Conservation (phyloP, 2,329 filamentous ascomycete genomes). For the Claviceps cyperi region DNA sequence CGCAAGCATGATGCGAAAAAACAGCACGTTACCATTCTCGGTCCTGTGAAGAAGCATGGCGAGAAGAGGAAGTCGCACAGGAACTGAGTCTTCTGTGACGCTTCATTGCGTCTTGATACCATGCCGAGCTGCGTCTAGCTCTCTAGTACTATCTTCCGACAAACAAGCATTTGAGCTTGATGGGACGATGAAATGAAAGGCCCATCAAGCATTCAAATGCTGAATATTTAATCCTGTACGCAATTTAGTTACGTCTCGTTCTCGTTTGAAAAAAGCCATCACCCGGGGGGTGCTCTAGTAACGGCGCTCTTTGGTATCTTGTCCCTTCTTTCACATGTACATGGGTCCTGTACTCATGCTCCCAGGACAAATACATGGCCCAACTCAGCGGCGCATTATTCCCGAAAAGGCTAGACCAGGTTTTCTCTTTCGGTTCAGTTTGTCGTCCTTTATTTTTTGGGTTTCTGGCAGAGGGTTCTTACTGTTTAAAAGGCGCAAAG, state of each 20-base stretch:
- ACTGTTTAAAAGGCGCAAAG: constrained; percentile 1
- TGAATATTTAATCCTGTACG: constrained; percentile 4
- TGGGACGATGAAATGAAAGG: constrained; percentile 3
- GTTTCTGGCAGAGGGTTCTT: constrained; percentile 1
- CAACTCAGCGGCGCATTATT: background rate
- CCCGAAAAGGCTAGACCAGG: background rate
- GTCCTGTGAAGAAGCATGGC: constrained; percentile 29
- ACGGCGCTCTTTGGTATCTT: background rate
- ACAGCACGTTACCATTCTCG: constrained; percentile 38
- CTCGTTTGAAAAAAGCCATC: constrained; percentile 2
- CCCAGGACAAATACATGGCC: background rate
- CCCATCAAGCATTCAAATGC: constrained; percentile 4
- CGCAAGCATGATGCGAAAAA: constrained; percentile 38
- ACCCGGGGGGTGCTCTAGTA: constrained; percentile 1
- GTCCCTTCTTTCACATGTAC: background rate
- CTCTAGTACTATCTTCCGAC: constrained; percentile 1
- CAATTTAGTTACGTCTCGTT: constrained; percentile 6
- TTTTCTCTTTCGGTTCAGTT: background rate
- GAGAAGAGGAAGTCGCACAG: constrained; percentile 15
- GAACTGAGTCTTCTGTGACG: constrained; percentile 7
- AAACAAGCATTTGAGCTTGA: background rate
- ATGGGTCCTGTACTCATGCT: background rate
- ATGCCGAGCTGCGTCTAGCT: too few species aligned
- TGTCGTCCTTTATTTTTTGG: background rate
- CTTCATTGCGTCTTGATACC: too few species aligned